phyloP scores from a whole-genome alignment of 2,329 filamentous ascomycete species.

The Exophiala spinifera region DNA sequence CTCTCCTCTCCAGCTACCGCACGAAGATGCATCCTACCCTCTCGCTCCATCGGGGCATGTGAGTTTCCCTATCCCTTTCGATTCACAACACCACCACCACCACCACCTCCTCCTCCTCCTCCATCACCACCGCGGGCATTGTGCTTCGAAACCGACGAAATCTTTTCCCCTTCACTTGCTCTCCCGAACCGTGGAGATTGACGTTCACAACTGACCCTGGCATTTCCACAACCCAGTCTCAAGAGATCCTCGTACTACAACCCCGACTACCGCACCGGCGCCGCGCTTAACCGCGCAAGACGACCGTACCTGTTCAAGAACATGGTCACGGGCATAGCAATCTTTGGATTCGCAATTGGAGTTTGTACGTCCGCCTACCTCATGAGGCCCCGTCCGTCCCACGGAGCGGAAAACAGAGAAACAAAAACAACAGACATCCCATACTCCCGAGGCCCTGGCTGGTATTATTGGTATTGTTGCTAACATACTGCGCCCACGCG shows the following conservation, averaged over 20 bases:
- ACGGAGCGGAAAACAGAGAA: too few relatives aligned
- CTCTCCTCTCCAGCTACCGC: not conserved
- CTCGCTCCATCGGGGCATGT: constrained; percentile 14
- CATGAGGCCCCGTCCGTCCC: too few relatives aligned
- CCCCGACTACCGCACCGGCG: constrained; percentile 76
- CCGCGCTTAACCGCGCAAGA: constrained; percentile 85
- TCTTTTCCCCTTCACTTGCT: too few relatives aligned
- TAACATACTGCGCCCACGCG: not conserved
- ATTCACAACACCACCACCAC: too few relatives aligned
- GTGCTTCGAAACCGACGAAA: not conserved
- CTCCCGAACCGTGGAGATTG: too few relatives aligned
- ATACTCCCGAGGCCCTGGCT: too few relatives aligned
- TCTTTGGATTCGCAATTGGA: constrained; percentile 71
- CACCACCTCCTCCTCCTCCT: too few relatives aligned
- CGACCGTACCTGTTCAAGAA: constrained; percentile 92
- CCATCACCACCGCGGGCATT: not conserved
- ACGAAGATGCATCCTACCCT: constrained; percentile 9
- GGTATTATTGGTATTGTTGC: too few relatives aligned
- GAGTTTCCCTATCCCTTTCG: constrained; percentile 1
- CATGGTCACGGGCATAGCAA: constrained; percentile 70
- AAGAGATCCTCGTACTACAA: constrained; percentile 87
- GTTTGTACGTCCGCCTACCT: constrained; percentile 67
- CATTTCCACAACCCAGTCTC: too few relatives aligned
- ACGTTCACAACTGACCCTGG: too few relatives aligned
- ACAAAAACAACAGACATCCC: too few relatives aligned